Conservation (phyloP, 169 alveolate genomes). For the Plasmodium relictum region DNA sequence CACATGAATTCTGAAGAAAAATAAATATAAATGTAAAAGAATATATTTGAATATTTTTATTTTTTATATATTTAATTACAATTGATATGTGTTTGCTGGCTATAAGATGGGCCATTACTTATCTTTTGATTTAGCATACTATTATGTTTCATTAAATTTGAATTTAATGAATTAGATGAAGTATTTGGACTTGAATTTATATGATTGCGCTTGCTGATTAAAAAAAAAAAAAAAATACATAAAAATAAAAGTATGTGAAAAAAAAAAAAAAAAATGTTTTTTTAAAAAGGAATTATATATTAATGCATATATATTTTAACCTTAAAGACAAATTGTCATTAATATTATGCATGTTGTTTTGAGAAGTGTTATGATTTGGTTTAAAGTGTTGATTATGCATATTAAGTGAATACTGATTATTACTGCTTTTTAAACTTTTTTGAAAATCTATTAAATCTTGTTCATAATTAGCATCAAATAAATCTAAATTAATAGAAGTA, state of each 20-base stretch:
- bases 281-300: background rate
- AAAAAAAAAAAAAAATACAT: background rate
- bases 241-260: background rate
- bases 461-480: slow-evolving; percentile 68
- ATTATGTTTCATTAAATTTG: slow-evolving; percentile 25
- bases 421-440: slow-evolving; percentile 14
- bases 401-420: background rate
- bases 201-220: slow-evolving; percentile 31
- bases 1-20: too few species aligned
- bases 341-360: background rate
- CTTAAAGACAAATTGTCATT: background rate
- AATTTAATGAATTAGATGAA: slow-evolving; percentile 28
- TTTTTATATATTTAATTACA: background rate
- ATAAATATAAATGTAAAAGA: background rate
- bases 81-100: slow-evolving; percentile 22
- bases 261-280: too few species aligned
- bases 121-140: slow-evolving; percentile 33
- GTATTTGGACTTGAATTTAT: slow-evolving; percentile 29
- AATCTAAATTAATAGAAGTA: slow-evolving; percentile 74
- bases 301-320: too few species aligned
- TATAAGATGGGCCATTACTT: slow-evolving; percentile 30
- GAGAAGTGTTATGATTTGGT: slow-evolving; percentile 9
- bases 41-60: background rate
- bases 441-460: slow-evolving; percentile 66
- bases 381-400: slow-evolving; percentile 7